Evolutionary conservation across 352 stramenopile species (phyloP), one percentile per base, ranked within the genome.

Genomic region (Pythium grandisporangium): DNA sequence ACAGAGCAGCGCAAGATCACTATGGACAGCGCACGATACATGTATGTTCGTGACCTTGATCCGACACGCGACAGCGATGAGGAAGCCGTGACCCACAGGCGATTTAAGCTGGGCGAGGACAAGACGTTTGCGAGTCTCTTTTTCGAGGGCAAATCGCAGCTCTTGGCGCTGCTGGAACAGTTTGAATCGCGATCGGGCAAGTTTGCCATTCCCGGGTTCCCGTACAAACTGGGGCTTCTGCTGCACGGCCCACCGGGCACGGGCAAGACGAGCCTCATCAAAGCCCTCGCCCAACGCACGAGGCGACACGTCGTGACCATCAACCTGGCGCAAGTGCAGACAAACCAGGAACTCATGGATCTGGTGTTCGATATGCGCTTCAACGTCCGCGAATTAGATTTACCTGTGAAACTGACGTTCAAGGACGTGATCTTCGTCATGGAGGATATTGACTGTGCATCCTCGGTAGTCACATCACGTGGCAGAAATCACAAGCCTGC

Each of bases 221-320:
- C 83, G 17, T 75, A 93, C 57, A 94, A 93, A 55, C 70, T 68
- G 42, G 80, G 55, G 1, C 69, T 96, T 0, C 54, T 96, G 25
- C 52, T 96, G 3, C 62, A 94, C 33, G 84, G 84, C 0, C 73
- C 78, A 14, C 81, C 83, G 14, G 83, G 83, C 22, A 92, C 71
- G 17, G 69, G 81, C 29, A 96, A 96, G 59, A 96, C 84, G 7
- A 84, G 58, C 37, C 44, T 95, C 1, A 91, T 87, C 67, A 84
- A 87, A 48, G 74, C 78, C 10, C 49, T 96, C 7, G 80, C 84
- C 11, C 65, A 84, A 16, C 45, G 75, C 54, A 67, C 78, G 11
- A 62, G 63, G 21, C 66, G 70, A 24, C 66, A 88, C 30, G 79
- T 89, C 42, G 62, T 87, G 16, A 63, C 55, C 24, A 72, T 87